phyloP scores from a whole-genome alignment of 148 eudicot genomes.

The Diospyros lotus region DNA sequence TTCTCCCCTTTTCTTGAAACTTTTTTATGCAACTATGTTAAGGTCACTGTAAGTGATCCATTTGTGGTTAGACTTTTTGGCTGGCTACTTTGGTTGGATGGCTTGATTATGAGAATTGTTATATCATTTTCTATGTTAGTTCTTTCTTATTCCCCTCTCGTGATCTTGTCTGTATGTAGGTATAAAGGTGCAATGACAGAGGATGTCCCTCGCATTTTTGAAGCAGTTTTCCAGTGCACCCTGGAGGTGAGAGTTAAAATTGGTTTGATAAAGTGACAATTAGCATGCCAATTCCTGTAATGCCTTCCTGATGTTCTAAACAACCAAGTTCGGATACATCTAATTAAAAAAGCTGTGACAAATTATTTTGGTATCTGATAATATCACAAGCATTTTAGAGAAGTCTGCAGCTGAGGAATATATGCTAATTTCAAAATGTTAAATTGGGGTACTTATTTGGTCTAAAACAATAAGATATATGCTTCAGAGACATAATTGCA shows the following conservation, averaged over 20 bases:
- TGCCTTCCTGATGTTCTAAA: neutral
- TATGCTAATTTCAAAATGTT: neutral
- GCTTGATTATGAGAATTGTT: neutral
- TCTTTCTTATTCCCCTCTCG: neutral
- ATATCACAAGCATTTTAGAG: neutral
- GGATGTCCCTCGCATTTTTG: constrained; percentile 91
- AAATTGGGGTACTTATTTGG: neutral
- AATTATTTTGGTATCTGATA: neutral
- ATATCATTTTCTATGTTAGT: neutral
- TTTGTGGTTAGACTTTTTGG: neutral
- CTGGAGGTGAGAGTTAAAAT: constrained; percentile 56
- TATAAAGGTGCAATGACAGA: constrained; percentile 88
- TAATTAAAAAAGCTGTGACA: neutral
- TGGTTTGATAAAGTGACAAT: neutral
- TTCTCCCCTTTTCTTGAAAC: neutral
- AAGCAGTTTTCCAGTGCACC: constrained; percentile 95
- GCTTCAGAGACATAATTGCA: neutral
- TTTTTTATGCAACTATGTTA: neutral
- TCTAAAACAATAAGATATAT: neutral
- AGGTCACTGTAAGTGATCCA: neutral
- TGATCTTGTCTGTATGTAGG: constrained; percentile 27
- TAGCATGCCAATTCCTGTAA: neutral
- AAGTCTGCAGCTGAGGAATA: neutral
- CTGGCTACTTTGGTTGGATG: neutral
- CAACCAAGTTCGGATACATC: neutral